These are phyloP conservation scores for Rhizopogon vulgaris DNA, from an alignment of 768 basidiomycete genomes.

Conservation along the genomic window DNA sequence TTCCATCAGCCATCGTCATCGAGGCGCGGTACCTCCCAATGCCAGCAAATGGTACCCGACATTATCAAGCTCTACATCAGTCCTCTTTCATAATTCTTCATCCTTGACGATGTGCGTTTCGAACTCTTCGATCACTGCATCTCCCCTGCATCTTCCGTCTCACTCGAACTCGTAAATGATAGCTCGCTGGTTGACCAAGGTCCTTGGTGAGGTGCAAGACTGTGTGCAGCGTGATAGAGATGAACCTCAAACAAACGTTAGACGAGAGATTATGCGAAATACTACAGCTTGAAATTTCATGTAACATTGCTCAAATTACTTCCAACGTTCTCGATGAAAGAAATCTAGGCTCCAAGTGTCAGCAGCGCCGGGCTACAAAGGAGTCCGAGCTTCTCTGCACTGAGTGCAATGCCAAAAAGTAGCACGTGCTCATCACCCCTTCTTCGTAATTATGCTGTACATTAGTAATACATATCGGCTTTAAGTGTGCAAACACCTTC, in stretches of 20 bases:
- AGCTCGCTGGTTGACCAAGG: conserved; percentile 70
- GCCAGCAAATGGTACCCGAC: conserved; percentile 82
- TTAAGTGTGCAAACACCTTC: background rate
- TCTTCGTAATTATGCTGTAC: too few species aligned
- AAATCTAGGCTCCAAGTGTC: too few species aligned
- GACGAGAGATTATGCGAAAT: too few species aligned
- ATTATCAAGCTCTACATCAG: conserved; percentile 83
- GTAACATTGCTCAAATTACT: too few species aligned
- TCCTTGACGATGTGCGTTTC: conserved; percentile 73
- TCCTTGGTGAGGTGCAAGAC: conserved; percentile 82
- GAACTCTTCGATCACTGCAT: conserved; percentile 32
- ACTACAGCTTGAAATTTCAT: too few species aligned
- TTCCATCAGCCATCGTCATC: conserved; percentile 34
- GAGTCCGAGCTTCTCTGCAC: too few species aligned
- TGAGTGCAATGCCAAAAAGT: too few species aligned
- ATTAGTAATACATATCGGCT: too few species aligned
- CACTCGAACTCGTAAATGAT: conserved; percentile 81
- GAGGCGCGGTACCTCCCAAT: conserved; percentile 80
- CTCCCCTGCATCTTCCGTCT: conserved; percentile 53
- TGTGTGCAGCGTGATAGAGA: conserved; percentile 76
- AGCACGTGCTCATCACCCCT: too few species aligned
- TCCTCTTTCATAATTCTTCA: conserved; percentile 81
- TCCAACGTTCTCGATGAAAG: too few species aligned
- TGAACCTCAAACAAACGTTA: conserved; percentile 29
- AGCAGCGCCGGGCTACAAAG: too few species aligned